Evolutionary conservation across 768 basidiomycete species (phyloP).

Genomic region (Heimioporus sp.): DNA sequence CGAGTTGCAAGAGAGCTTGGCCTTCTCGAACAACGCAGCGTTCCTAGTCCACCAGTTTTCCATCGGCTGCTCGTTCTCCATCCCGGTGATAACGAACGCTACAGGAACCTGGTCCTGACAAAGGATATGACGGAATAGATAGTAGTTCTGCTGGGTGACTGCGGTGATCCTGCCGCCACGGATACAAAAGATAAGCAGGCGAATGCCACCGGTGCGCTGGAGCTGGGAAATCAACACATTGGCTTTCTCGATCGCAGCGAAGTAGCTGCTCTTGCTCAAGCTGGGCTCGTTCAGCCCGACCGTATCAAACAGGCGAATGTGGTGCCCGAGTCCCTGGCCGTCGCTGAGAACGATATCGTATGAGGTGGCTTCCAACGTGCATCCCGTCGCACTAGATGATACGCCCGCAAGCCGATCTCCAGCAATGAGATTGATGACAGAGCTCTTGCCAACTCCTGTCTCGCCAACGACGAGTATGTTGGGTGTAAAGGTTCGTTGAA

Average conservation of each 20-base stretch:
- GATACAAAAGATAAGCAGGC: slow-evolving; percentile 32
- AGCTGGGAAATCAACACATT: slow-evolving; percentile 32
- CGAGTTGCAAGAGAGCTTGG: slow-evolving; percentile 20
- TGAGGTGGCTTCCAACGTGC: slow-evolving; percentile 29
- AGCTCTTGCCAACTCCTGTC: slow-evolving; percentile 36
- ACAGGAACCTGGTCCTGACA: slow-evolving; percentile 31
- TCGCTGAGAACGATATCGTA: slow-evolving; percentile 25
- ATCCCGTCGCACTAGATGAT: slow-evolving; percentile 29
- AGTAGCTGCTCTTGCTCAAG: slow-evolving; percentile 15
- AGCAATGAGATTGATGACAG: slow-evolving; percentile 39
- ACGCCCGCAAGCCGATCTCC: slow-evolving; percentile 23
- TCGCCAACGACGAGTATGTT: slow-evolving; percentile 37
- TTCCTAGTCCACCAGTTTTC: slow-evolving; percentile 35
- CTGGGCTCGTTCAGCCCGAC: slow-evolving; percentile 29
- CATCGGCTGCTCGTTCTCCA: slow-evolving; percentile 30
- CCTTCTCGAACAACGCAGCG: slow-evolving; percentile 21
- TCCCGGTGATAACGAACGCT: slow-evolving; percentile 29
- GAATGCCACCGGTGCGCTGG: slow-evolving; percentile 23
- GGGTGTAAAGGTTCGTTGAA: slow-evolving; percentile 18
- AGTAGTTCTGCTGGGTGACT: slow-evolving; percentile 24
- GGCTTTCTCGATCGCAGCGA: slow-evolving; percentile 28
- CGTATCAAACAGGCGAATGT: slow-evolving; percentile 31
- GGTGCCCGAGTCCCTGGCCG: neutral
- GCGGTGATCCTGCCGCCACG: slow-evolving; percentile 30
- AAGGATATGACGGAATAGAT: slow-evolving; percentile 24